These are phyloP conservation scores for Yamadazyma sp. DNA, from an alignment of 805 yeast species.

Conservation along the genomic window DNA sequence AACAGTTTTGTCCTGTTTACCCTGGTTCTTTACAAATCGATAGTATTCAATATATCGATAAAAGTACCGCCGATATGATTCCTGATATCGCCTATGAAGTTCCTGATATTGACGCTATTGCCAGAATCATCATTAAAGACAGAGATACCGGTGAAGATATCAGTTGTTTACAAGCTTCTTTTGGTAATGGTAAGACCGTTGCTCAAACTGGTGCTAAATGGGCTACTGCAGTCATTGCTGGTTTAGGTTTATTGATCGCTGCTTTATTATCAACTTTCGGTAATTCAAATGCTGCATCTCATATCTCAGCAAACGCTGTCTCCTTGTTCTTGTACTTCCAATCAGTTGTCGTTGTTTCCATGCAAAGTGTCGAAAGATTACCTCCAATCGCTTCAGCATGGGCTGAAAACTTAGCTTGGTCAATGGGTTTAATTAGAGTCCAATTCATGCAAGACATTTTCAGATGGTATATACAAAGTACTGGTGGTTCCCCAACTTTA, in stretches of 20 bases:
- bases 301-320: conserved; percentile 81
- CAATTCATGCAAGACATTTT: conserved; percentile 80
- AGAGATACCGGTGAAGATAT: conserved; percentile 40
- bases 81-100: conserved; percentile 86
- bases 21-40: conserved; percentile 81
- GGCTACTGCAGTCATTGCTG: conserved; percentile 91
- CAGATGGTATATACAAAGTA: conserved; percentile 81
- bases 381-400: conserved; percentile 94
- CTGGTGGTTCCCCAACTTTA: conserved; percentile 82
- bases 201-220: conserved; percentile 80
- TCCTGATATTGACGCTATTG: conserved; percentile 84
- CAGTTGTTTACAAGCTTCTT: conserved; percentile 75
- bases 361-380: conserved; percentile 80
- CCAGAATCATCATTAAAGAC: conserved; percentile 50
- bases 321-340: conserved; percentile 86
- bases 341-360: conserved; percentile 75
- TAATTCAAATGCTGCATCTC: conserved; percentile 84
- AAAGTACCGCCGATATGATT: conserved; percentile 49
- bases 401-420: conserved; percentile 92
- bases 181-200: conserved; percentile 77
- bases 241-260: conserved; percentile 80
- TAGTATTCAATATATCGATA: conserved; percentile 58
- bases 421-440: conserved; percentile 83
- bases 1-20: conserved; percentile 84
- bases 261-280: conserved; percentile 82